Conservation (phyloP, 148 eudicot genomes). For the Nepenthes mirabilis region DNA sequence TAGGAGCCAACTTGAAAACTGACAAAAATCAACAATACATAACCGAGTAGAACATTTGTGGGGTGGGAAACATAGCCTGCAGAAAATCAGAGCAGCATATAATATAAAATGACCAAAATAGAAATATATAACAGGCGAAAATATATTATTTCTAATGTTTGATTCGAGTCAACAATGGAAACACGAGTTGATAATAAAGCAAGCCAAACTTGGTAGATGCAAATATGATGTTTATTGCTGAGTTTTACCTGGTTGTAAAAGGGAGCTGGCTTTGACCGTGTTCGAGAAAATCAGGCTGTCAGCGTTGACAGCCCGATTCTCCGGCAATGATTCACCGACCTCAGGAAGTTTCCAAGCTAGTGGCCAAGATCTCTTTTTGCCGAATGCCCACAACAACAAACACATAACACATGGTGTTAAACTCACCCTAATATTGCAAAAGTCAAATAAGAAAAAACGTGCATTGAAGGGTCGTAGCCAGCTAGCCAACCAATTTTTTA, state of each 20-base stretch:
- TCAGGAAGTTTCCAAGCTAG: neutral
- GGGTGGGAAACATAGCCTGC: neutral
- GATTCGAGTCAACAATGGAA: too few species aligned
- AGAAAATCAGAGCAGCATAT: too few species aligned
- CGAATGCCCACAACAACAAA: neutral
- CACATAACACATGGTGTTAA: neutral
- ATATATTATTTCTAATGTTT: too few species aligned
- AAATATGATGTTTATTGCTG: slow-evolving; percentile 2
- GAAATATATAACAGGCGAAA: too few species aligned
- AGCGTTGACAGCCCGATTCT: slow-evolving; percentile 38
- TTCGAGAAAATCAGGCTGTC: slow-evolving; percentile 37
- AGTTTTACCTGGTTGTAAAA: slow-evolving; percentile 8
- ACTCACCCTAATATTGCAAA: too few species aligned
- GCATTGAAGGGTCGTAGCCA: too few species aligned
- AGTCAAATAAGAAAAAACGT: too few species aligned
- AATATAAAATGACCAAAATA: too few species aligned
- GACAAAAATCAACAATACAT: neutral
- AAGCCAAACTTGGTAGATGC: slow-evolving; percentile 5
- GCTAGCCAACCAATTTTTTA: too few species aligned
- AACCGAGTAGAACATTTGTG: too few species aligned
- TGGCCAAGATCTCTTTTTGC: neutral
- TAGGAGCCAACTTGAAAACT: neutral
- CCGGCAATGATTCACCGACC: neutral
- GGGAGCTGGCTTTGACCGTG: neutral
- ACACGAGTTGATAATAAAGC: neutral